Conservation (phyloP, 257 asterid species). For the Solanum lycopersicoides region DNA sequence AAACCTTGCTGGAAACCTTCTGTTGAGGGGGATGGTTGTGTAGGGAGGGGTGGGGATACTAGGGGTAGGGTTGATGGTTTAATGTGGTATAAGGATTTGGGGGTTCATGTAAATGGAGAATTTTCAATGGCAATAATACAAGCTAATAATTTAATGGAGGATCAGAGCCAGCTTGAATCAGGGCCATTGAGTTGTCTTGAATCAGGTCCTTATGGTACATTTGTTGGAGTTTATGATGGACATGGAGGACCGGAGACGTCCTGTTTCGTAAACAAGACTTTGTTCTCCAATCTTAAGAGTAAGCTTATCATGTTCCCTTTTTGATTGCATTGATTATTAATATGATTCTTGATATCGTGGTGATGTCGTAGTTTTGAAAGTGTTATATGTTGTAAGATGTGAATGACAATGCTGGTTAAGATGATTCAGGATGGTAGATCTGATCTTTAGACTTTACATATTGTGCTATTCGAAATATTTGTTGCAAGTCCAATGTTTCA, state of each 20-base stretch:
- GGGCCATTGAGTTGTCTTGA: conserved; percentile 61
- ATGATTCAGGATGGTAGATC: background rate
- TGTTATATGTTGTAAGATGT: background rate
- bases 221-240: conserved; percentile 93
- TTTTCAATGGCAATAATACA: conserved; percentile 92
- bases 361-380: background rate
- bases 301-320: conserved; percentile 16
- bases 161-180: conserved; percentile 87
- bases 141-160: conserved; percentile 84
- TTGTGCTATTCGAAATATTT: background rate
- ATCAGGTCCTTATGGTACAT: conserved; percentile 82
- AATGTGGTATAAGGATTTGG: conserved; percentile 83
- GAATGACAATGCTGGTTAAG: background rate
- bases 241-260: conserved; percentile 98
- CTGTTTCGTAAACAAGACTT: conserved; percentile 54
- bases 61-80: conserved; percentile 66
- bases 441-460: background rate
- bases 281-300: conserved; percentile 80
- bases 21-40: conserved; percentile 55
- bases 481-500: background rate
- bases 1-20: conserved; percentile 78
- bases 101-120: conserved; percentile 65
- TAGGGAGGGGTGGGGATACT: conserved; percentile 31
- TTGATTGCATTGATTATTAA: background rate
- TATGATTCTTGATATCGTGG: background rate